These are phyloP conservation scores for Daphne laureola DNA, from an alignment of 441 rosid genomes.

Conservation along the genomic window DNA sequence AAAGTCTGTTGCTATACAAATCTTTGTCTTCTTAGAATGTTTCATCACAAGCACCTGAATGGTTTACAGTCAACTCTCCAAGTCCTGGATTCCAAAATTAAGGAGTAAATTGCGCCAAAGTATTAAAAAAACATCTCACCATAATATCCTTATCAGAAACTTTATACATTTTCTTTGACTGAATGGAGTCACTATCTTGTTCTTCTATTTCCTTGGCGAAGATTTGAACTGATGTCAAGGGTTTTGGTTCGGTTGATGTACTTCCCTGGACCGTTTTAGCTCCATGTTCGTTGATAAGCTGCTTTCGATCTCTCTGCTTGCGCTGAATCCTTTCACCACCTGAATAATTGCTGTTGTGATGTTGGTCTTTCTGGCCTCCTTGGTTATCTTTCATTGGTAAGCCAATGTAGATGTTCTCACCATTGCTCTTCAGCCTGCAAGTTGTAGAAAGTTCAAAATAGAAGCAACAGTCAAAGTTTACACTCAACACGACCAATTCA, in stretches of 20 bases:
- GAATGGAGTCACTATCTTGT: conserved; percentile 35
- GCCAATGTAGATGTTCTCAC: conserved; percentile 46
- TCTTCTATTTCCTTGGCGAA: conserved; percentile 58
- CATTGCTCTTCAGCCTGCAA: conserved; percentile 50
- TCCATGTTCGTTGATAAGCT: conserved; percentile 44
- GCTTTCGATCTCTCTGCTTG: conserved; percentile 58
- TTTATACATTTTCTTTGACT: conserved; percentile 64
- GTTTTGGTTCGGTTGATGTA: conserved; percentile 36
- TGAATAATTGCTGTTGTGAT: conserved; percentile 32
- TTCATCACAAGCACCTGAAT: conserved; percentile 70
- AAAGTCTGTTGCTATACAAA: conserved; percentile 64
- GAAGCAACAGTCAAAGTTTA: neutral
- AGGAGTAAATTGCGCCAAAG: conserved; percentile 8
- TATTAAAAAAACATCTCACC: conserved; percentile 43
- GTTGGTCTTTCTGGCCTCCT: conserved; percentile 52
- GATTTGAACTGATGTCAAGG: conserved; percentile 52
- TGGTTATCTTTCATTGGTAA: conserved; percentile 44
- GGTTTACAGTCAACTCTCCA: too few species aligned
- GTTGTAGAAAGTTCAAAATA: conserved; percentile 12
- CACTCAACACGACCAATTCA: conserved; percentile 7
- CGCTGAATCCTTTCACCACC: conserved; percentile 67
- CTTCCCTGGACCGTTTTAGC: conserved; percentile 31
- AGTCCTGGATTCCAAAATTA: too few species aligned
- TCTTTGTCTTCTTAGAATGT: conserved; percentile 51
- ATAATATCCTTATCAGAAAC: conserved; percentile 55